Conservation (phyloP, 768 basidiomycete genomes). For the Lactarius trivialis region DNA sequence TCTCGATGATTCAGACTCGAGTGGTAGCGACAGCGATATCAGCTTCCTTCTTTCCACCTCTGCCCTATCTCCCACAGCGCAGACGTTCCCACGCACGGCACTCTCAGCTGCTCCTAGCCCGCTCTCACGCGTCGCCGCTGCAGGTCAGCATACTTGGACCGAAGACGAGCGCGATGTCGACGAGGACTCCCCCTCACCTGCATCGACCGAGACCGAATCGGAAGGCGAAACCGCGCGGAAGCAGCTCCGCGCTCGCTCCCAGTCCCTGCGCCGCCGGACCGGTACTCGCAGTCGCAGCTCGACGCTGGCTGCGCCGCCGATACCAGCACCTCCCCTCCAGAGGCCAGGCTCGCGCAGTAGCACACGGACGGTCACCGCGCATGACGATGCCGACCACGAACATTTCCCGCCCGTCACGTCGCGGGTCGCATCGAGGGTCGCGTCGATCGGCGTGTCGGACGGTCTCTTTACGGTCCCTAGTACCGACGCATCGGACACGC, state of each 20-base stretch:
- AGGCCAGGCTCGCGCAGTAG: slow-evolving; percentile 60
- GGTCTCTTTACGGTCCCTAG: slow-evolving; percentile 5
- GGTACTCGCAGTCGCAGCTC: slow-evolving; percentile 7
- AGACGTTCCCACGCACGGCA: slow-evolving; percentile 24
- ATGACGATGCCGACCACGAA: slow-evolving; percentile 20
- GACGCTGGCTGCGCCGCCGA: slow-evolving; percentile 22
- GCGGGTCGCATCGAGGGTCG: slow-evolving; percentile 31
- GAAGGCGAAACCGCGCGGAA: slow-evolving; percentile 23
- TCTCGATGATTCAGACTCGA: slow-evolving; percentile 71
- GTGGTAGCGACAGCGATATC: slow-evolving; percentile 30
- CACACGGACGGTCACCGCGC: slow-evolving; percentile 61
- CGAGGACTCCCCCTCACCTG: slow-evolving; percentile 48
- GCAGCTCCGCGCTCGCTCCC: slow-evolving; percentile 26
- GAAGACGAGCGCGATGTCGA: slow-evolving; percentile 47
- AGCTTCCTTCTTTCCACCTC: slow-evolving; percentile 12
- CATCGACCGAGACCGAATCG: slow-evolving; percentile 59
- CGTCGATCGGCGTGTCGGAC: slow-evolving; percentile 13
- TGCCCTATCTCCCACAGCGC: slow-evolving; percentile 33
- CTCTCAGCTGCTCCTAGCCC: slow-evolving; percentile 50
- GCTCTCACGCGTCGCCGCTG: slow-evolving; percentile 44
- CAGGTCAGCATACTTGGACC: slow-evolving; percentile 47
- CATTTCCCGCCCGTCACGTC: slow-evolving; percentile 2
- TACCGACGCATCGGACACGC: neutral
- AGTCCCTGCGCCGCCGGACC: slow-evolving; percentile 25
- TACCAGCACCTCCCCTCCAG: slow-evolving; percentile 25